Evolutionary conservation across 2,329 filamentous ascomycete genomes (phyloP).

Genomic region (Fusarium sp.): DNA sequence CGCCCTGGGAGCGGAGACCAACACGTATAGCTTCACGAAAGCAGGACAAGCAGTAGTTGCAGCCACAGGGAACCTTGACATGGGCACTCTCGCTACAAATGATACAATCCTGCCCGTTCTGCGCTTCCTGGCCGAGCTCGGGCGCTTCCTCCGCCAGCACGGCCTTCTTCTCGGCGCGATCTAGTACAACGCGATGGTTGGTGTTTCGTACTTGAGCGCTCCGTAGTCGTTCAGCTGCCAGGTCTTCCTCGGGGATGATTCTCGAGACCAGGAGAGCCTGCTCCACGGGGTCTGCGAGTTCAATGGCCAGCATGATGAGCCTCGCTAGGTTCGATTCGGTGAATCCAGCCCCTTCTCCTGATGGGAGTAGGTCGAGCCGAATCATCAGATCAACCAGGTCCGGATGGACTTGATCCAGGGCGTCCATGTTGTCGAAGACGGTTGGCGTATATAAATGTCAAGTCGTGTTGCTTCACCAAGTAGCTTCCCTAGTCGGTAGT

Average conservation of each 20-base stretch:
- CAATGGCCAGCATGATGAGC: conserved; percentile 31
- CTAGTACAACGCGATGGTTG: conserved; percentile 17
- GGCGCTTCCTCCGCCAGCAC: not conserved
- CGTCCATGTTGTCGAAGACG: conserved; percentile 3
- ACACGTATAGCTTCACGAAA: conserved; percentile 29
- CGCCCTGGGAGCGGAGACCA: conserved; percentile 30
- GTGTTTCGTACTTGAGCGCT: conserved; percentile 25
- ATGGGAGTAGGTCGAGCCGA: conserved; percentile 11
- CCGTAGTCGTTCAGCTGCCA: conserved; percentile 23
- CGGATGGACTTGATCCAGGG: conserved; percentile 34
- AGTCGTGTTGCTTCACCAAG: not conserved
- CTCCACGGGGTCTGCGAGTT: conserved; percentile 28
- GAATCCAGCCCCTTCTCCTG: not conserved
- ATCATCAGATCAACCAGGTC: conserved; percentile 33
- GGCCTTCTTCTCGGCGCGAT: conserved; percentile 21
- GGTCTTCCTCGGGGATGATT: conserved; percentile 39
- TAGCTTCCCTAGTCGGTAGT: not conserved
- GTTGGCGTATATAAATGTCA: not conserved
- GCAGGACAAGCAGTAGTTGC: conserved; percentile 36
- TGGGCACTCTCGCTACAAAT: conserved; percentile 23
- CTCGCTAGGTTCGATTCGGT: conserved; percentile 30
- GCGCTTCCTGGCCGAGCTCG: not conserved
- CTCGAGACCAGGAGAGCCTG: conserved; percentile 34
- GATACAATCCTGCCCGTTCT: conserved; percentile 23
- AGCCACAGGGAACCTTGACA: conserved; percentile 23